phyloP scores from a whole-genome alignment of 805 yeast species.

The Starmerella cellae region DNA sequence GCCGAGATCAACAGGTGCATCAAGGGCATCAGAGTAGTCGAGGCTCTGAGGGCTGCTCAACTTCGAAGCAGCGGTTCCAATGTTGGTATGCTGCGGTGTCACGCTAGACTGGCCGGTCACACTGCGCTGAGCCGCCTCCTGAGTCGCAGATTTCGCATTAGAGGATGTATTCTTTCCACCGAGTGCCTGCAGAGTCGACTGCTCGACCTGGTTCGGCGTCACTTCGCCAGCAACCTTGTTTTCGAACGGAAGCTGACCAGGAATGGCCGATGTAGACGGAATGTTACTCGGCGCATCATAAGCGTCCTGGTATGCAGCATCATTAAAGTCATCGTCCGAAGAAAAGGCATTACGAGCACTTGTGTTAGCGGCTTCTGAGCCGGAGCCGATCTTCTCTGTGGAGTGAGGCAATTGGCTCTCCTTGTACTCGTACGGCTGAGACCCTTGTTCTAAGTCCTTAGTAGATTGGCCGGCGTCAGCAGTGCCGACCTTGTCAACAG shows the following conservation, averaged over 20 bases:
- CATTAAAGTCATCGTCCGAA: neutral
- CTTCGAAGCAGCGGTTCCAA: neutral
- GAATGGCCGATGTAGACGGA: neutral
- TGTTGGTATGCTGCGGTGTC: too few species aligned
- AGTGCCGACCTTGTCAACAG: neutral
- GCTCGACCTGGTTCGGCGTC: neutral
- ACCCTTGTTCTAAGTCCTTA: too few species aligned
- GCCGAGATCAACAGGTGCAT: neutral
- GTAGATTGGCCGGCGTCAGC: neutral
- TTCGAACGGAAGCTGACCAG: conserved; percentile 11
- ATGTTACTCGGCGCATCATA: neutral
- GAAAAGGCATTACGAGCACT: too few species aligned
- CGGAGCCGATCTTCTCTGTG: conserved; percentile 4
- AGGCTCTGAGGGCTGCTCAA: neutral
- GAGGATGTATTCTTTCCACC: neutral
- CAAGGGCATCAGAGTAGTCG: neutral
- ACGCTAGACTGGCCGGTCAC: too few species aligned
- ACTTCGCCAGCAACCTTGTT: conserved; percentile 1
- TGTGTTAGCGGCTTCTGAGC: too few species aligned
- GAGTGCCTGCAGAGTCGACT: neutral
- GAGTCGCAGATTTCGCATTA: neutral
- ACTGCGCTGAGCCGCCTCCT: neutral
- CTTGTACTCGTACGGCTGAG: conserved; percentile 4
- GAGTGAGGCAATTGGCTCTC: conserved; percentile 2
- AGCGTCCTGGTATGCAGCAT: neutral